Percentiles rank a stretch among this genome's conserved stretches.
Evolutionary conservation across 2,329 filamentous ascomycete genomes (phyloP).

Genomic region (Phaeosphaeria sp.): DNA sequence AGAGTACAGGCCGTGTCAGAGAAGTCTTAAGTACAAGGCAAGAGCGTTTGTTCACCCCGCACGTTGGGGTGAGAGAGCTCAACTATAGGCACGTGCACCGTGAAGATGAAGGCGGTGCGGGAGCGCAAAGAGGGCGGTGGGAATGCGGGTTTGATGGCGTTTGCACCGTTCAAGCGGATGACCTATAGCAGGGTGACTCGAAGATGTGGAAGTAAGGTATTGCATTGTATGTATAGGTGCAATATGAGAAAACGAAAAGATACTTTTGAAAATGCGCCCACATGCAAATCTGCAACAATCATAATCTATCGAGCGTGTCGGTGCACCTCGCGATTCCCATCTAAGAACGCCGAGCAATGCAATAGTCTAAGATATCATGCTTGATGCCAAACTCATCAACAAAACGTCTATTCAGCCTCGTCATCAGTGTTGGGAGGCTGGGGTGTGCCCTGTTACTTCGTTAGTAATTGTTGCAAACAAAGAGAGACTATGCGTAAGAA

Average conservation of each 20-base stretch:
- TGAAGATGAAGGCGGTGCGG: neutral
- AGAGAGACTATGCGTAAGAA: constrained; percentile 3
- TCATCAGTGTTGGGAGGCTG: constrained; percentile 51
- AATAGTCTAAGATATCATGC: constrained; percentile 25
- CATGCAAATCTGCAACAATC: constrained; percentile 2
- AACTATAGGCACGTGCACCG: neutral
- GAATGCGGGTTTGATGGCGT: neutral
- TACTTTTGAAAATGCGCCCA: constrained; percentile 4
- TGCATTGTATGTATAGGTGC: neutral
- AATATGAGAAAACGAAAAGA: neutral
- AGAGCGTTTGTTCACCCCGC: constrained; percentile 2
- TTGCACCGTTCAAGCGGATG: neutral
- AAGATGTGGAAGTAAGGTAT: neutral
- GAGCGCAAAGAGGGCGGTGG: neutral
- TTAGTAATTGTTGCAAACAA: constrained; percentile 21
- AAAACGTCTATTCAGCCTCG: constrained; percentile 42
- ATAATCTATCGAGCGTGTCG: constrained; percentile 7
- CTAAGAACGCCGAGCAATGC: constrained; percentile 25
- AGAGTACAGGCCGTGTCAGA: neutral
- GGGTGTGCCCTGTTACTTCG: constrained; percentile 44
- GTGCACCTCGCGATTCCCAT: constrained; percentile 3
- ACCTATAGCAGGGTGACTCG: neutral
- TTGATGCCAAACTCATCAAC: constrained; percentile 6
- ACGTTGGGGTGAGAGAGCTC: neutral
- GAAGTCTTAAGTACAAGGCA: neutral